Evolutionary conservation across 257 asterid genomes (phyloP).

Genomic region (Solanum infundibuliforme): DNA sequence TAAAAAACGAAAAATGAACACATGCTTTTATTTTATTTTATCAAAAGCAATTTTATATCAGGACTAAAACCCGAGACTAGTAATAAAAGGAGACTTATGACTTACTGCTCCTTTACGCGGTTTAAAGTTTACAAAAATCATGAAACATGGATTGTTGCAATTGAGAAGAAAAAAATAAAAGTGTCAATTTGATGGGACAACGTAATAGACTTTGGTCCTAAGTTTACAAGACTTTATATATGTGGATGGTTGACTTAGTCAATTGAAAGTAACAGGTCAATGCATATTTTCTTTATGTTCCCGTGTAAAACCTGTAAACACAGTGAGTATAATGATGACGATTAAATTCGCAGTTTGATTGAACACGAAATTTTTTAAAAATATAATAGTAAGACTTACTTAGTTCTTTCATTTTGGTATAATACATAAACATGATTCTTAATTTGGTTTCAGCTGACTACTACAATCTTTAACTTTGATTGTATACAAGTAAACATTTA

Average conservation of each 20-base stretch:
- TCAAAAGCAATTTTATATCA: rapidly evolving
- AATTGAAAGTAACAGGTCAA: constrained; percentile 13
- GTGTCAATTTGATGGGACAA: constrained; percentile 1
- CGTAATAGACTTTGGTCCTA: neutral
- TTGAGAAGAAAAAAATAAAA: neutral
- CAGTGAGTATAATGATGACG: neutral
- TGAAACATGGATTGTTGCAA: neutral
- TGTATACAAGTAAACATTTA: too few relatives aligned
- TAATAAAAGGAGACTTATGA: neutral
- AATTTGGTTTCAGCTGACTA: rapidly evolving
- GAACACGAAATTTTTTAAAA: rapidly evolving
- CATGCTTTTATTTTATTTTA: neutral
- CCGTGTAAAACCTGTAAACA: neutral
- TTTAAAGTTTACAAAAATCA: neutral
- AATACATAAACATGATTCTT: too few relatives aligned
- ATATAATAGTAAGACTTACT: rapidly evolving
- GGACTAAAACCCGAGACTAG: neutral
- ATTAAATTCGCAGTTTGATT: rapidly evolving
- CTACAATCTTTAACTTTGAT: too few relatives aligned
- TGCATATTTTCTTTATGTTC: neutral
- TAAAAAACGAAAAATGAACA: neutral
- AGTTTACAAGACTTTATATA: neutral
- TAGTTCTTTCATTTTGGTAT: too few relatives aligned
- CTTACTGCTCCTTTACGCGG: neutral
- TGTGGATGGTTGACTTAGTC: constrained; percentile 11